phyloP scores from a whole-genome alignment of 2,329 filamentous ascomycete genomes.

The Colletotrichum cereale region DNA sequence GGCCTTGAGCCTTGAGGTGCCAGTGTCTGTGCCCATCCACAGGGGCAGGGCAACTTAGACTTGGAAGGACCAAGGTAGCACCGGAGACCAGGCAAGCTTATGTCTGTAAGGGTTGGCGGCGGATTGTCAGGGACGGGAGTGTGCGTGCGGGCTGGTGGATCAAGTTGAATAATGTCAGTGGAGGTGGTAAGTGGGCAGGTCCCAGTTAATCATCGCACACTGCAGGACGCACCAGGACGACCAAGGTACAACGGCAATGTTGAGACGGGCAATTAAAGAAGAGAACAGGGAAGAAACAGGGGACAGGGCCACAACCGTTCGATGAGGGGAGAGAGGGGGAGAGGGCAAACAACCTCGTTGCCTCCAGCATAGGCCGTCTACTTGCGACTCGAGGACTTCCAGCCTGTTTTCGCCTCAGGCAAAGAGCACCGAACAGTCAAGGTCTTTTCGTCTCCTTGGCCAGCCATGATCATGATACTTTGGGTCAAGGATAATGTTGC shows the following conservation, averaged over 20 bases:
- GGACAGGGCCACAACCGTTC: neutral
- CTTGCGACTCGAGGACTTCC: neutral
- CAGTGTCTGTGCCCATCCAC: neutral
- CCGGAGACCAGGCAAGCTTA: constrained; percentile 8
- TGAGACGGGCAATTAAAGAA: constrained; percentile 7
- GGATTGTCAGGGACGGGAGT: constrained; percentile 33
- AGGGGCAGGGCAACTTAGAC: neutral
- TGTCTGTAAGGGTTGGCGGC: constrained; percentile 9
- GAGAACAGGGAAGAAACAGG: constrained; percentile 9
- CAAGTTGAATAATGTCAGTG: constrained; percentile 25
- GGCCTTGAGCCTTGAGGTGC: neutral
- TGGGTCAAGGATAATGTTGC: neutral
- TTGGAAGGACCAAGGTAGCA: constrained; percentile 4
- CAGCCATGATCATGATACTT: neutral
- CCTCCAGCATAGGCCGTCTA: constrained; percentile 12
- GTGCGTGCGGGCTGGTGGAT: constrained; percentile 31
- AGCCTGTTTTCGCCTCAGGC: neutral
- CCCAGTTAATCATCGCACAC: constrained; percentile 31
- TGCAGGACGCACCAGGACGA: constrained; percentile 8
- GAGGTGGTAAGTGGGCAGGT: constrained; percentile 34
- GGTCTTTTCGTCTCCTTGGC: neutral
- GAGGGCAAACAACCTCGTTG: neutral
- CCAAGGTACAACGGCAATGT: constrained; percentile 21
- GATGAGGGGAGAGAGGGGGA: neutral
- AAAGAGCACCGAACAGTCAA: too few relatives aligned